Percentiles rank a stretch among this genome's conserved stretches.
Conservation (phyloP, 2,329 filamentous ascomycete species). For the Penicillium psychrosexuale region DNA sequence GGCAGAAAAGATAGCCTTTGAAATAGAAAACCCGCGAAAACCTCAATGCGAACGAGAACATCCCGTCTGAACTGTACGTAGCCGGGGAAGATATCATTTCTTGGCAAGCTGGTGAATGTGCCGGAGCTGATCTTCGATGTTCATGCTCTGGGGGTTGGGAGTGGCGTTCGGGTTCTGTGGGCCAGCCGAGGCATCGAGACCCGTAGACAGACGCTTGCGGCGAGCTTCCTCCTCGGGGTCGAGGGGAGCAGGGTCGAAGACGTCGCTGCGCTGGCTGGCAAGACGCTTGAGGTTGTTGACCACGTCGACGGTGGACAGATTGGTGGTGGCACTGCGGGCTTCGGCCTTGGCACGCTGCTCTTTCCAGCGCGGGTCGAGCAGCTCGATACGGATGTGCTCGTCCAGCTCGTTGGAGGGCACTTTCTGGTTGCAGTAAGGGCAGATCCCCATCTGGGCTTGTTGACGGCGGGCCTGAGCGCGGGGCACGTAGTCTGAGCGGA, state of each 20-base stretch:
- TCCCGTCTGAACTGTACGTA: neutral
- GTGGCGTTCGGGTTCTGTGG: constrained; percentile 28
- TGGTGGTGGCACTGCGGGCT: constrained; percentile 78
- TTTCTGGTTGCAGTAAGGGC: constrained; percentile 88
- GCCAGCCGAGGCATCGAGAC: constrained; percentile 32
- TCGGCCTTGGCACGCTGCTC: constrained; percentile 90
- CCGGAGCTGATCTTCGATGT: constrained; percentile 82
- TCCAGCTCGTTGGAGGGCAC: constrained; percentile 85
- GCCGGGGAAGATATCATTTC: constrained; percentile 20
- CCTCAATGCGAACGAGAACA: neutral
- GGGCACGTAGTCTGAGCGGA: constrained; percentile 89
- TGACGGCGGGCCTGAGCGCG: constrained; percentile 71
- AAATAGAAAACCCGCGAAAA: neutral
- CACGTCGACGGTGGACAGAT: constrained; percentile 79
- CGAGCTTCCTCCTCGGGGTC: constrained; percentile 71
- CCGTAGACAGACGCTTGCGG: constrained; percentile 69
- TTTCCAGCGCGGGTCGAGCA: constrained; percentile 92
- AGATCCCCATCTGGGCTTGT: constrained; percentile 63
- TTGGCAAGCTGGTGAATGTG: constrained; percentile 59
- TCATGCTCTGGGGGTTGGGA: constrained; percentile 51
- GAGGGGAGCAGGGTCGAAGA: constrained; percentile 66
- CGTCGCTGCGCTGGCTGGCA: constrained; percentile 79
- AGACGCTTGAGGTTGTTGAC: constrained; percentile 95
- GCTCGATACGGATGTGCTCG: constrained; percentile 90
- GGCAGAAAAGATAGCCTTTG: neutral